Conservation (phyloP, 305 asterid species). For the Coffea humblotiana region DNA sequence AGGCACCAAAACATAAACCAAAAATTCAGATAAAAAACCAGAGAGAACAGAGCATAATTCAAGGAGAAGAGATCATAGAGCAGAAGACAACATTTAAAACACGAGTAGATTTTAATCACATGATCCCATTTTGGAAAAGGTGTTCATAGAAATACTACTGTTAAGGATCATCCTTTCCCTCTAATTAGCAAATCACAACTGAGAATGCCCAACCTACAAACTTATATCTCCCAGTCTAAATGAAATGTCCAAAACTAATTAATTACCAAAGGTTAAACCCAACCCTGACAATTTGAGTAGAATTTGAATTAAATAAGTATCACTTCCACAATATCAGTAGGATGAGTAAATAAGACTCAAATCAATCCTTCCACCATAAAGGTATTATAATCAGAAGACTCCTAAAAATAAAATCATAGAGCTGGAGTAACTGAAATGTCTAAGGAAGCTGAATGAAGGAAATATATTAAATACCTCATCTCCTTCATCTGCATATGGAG, state of each 20-base stretch:
- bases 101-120: not conserved
- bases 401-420: not conserved
- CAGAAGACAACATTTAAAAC: not conserved
- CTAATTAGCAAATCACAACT: not conserved
- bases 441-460: conserved; percentile 4
- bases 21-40: not conserved
- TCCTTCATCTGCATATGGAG: conserved; percentile 92
- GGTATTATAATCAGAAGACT: not conserved
- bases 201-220: not conserved
- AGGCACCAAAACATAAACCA: not conserved
- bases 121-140: not conserved
- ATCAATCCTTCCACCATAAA: not conserved
- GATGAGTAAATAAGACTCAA: not conserved
- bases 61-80: not conserved
- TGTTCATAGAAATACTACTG: not conserved
- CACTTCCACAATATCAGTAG: not conserved
- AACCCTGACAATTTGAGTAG: not conserved
- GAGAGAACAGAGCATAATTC: not conserved
- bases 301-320: not conserved
- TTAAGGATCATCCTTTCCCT: not conserved
- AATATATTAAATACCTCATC: conserved; percentile 71
- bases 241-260: not conserved
- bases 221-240: not conserved
- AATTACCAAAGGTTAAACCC: not conserved
- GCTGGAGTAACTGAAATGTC: not conserved